A percentile compares a stretch with the other conserved stretches of the same genome.
phyloP scores from a whole-genome alignment of 2,329 filamentous ascomycete species.

The Sphaerulina populicola region DNA sequence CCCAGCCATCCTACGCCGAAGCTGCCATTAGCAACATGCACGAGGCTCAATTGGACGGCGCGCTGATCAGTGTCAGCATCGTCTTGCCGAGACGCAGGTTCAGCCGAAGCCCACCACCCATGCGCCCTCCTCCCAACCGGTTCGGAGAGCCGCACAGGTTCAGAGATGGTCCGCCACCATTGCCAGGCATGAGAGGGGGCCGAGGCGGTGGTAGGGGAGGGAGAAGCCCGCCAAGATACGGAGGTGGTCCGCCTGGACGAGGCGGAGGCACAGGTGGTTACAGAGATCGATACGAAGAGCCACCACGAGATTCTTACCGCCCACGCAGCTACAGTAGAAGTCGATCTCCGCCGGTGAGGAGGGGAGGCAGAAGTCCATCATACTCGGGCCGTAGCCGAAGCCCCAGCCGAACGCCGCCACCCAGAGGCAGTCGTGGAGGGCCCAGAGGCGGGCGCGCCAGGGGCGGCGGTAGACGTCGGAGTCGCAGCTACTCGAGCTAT shows the following conservation, averaged over 20 bases:
- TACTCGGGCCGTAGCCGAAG: conserved; percentile 33
- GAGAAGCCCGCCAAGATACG: conserved; percentile 24
- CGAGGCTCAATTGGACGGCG: conserved; percentile 78
- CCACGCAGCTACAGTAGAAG: conserved; percentile 22
- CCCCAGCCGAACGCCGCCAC: conserved; percentile 21
- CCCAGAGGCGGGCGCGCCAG: conserved; percentile 7
- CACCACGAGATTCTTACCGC: conserved; percentile 20
- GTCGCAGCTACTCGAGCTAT: conserved; percentile 17
- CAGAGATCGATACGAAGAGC: conserved; percentile 28
- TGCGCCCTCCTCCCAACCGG: conserved; percentile 50
- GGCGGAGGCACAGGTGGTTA: conserved; percentile 23
- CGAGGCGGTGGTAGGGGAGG: conserved; percentile 22
- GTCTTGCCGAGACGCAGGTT: conserved; percentile 77
- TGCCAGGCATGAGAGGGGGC: conserved; percentile 20
- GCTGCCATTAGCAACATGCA: conserved; percentile 85
- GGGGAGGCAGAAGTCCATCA: conserved; percentile 31
- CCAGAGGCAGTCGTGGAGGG: conserved; percentile 14
- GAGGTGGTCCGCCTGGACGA: conserved; percentile 16
- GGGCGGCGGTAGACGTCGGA: conserved; percentile 13
- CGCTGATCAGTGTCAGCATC: conserved; percentile 75
- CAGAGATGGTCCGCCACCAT: conserved; percentile 27
- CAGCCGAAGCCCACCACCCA: conserved; percentile 66
- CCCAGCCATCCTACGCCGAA: conserved; percentile 69
- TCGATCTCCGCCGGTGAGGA: conserved; percentile 16
- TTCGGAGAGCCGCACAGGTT: conserved; percentile 37